Evolutionary conservation across 1,139 yeast genomes (phyloP), one percentile per base, ranked within the genome.

Genomic region (Wickerhamiella infanticola): DNA sequence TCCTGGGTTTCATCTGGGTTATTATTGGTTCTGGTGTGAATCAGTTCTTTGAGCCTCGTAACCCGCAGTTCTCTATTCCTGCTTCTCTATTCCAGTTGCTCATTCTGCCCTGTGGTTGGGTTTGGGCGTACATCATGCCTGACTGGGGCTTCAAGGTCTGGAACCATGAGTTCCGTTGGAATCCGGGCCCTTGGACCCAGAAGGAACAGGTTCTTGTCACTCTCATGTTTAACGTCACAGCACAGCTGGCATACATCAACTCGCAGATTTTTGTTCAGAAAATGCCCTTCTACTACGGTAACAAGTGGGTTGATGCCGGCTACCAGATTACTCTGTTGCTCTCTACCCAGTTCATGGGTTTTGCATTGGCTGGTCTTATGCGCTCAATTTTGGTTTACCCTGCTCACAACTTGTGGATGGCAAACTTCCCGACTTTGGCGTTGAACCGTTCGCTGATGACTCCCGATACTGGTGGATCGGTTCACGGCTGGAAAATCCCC

Each of bases 151-250:
- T 77, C 55, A 66, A 60, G 24, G 55, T 60, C 49, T 62, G 63
- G 35, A 37, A 37, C 50, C 57, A 53, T 48, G 63, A 66, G 48
- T 50, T 60, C 58, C 59, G 73, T 42, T 54, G 74, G 55, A 69
- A 77, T 58, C 78, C 79, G 2, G 79, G 79, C 11, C 75, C 77
- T 4, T 81, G 83, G 81, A 67, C 70, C 35, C 68, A 64, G 55
- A 80, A 80, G 58, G 88, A 80, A 57, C 84, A 79, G 64, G 74
- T 77, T 76, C 64, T 75, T 51, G 66, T 75, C 3, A 72, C 80
- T 4, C 52, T 70, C 23, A 62, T 68, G 45, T 65, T 67, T 51
- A 63, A 69, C 29, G 66, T 52, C 1, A 47, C 54, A 4, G 3
- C 74, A 77, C 78, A 64, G 58, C 13, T 64, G 24, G 48, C 52